phyloP scores from a whole-genome alignment of 2,329 filamentous ascomycete genomes.

The Aspergillus alliaceus region DNA sequence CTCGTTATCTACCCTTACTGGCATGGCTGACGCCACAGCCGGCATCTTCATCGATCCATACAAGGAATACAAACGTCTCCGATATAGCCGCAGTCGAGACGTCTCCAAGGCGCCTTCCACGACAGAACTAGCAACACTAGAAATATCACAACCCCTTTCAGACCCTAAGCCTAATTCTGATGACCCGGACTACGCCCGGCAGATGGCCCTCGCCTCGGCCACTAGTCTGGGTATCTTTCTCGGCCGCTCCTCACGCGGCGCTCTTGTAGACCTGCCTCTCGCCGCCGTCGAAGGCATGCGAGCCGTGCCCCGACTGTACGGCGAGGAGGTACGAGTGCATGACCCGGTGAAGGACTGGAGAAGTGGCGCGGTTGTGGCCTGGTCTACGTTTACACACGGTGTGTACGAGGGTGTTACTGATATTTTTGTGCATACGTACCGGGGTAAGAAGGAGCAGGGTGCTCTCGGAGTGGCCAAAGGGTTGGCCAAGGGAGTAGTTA shows the following conservation, averaged over 20 bases:
- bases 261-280: constrained; percentile 32
- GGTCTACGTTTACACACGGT: constrained; percentile 30
- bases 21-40: constrained; percentile 10
- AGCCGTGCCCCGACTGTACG: constrained; percentile 34
- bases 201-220: background rate
- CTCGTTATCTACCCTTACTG: constrained; percentile 11
- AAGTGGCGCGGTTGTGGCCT: constrained; percentile 28
- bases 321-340: constrained; percentile 31
- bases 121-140: background rate
- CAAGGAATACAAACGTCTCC: constrained; percentile 17
- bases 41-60: constrained; percentile 26
- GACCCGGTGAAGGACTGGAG: constrained; percentile 31
- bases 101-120: background rate
- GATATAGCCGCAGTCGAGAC: background rate
- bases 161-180: background rate
- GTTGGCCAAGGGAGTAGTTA: constrained; percentile 29
- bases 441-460: constrained; percentile 30
- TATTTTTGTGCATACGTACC: constrained; percentile 27
- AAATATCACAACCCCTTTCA: background rate
- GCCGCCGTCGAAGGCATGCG: constrained; percentile 35
- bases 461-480: background rate
- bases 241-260: background rate
- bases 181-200: background rate
- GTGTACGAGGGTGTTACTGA: constrained; percentile 30
- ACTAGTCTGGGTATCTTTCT: background rate